Percentiles rank a stretch among this genome's conserved stretches.
Conservation (phyloP, 2,329 filamentous ascomycete species). For the Aschersonia sp. region DNA sequence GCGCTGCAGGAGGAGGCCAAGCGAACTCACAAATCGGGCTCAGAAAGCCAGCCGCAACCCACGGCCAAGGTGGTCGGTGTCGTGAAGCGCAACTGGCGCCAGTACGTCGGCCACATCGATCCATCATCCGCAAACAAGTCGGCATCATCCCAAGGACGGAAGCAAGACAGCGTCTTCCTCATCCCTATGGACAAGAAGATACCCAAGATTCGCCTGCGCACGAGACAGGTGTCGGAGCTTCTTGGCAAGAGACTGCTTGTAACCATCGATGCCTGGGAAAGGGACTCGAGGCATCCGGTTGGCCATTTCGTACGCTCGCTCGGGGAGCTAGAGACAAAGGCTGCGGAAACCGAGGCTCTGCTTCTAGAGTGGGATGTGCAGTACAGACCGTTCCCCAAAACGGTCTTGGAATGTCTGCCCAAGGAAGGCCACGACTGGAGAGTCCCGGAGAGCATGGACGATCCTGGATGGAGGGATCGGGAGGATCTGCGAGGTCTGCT, state of each 20-base stretch:
- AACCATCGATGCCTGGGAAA: conserved; percentile 89
- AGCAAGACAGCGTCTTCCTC: conserved; percentile 85
- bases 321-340: conserved; percentile 88
- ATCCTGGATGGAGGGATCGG: conserved; percentile 77
- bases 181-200: conserved; percentile 97
- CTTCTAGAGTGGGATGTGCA: conserved; percentile 94
- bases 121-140: conserved; percentile 65
- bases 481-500: conserved; percentile 72
- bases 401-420: conserved; percentile 85
- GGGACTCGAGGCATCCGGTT: conserved; percentile 80
- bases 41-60: conserved; percentile 69
- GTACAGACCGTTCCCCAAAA: conserved; percentile 92
- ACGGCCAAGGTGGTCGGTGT: conserved; percentile 87
- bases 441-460: conserved; percentile 63
- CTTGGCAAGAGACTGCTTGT: conserved; percentile 84
- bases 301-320: conserved; percentile 90
- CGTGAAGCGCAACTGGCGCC: conserved; percentile 91
- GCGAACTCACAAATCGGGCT: conserved; percentile 61
- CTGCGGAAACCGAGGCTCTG: conserved; percentile 91
- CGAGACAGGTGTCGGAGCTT: conserved; percentile 76
- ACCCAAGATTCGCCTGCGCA: conserved; percentile 87
- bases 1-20: conserved; percentile 86
- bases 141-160: conserved; percentile 60
- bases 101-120: conserved; percentile 94
- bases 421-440: conserved; percentile 87